Conservation (phyloP, 1,284 basidiomycete genomes). For the Cutaneotrichosporon sp. region DNA sequence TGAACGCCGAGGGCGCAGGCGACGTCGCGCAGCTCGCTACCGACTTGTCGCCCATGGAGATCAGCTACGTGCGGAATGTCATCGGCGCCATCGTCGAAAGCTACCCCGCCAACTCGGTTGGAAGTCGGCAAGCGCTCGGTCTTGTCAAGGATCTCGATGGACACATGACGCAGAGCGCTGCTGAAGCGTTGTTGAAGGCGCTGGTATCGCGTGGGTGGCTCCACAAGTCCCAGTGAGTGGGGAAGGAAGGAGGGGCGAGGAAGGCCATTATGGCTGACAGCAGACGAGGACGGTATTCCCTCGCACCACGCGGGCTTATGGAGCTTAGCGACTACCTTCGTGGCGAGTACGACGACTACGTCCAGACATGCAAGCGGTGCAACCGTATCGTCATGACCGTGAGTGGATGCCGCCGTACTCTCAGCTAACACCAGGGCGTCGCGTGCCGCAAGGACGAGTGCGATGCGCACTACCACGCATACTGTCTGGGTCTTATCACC, state of each 20-base stretch:
- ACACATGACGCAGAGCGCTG: slow-evolving; percentile 26
- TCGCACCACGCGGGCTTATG: slow-evolving; percentile 35
- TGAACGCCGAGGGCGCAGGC: slow-evolving; percentile 31
- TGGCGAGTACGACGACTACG: slow-evolving; percentile 30
- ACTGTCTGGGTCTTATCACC: slow-evolving; percentile 25
- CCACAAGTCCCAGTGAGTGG: slow-evolving; percentile 34
- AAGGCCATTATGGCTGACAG: not conserved
- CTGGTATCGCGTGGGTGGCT: slow-evolving; percentile 43
- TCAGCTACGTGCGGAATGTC: slow-evolving; percentile 38
- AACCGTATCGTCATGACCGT: slow-evolving; percentile 35
- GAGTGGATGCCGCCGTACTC: slow-evolving; percentile 6
- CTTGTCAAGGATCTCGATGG: slow-evolving; percentile 20
- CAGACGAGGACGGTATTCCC: slow-evolving; percentile 40
- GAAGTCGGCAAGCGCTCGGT: slow-evolving; percentile 28
- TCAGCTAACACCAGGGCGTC: slow-evolving; percentile 28
- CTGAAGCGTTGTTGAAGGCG: slow-evolving; percentile 30
- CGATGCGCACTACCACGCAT: slow-evolving; percentile 34
- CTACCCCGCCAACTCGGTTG: slow-evolving; percentile 44
- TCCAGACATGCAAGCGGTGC: slow-evolving; percentile 36
- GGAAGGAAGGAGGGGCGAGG: not conserved
- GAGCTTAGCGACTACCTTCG: slow-evolving; percentile 42
- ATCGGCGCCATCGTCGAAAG: slow-evolving; percentile 39
- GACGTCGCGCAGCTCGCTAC: slow-evolving; percentile 35
- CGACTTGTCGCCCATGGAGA: slow-evolving; percentile 38
- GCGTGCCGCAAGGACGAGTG: slow-evolving; percentile 31